These are phyloP conservation scores for Ramalina peruviana DNA, from an alignment of 495 filamentous ascomycete genomes.

Conservation along the genomic window DNA sequence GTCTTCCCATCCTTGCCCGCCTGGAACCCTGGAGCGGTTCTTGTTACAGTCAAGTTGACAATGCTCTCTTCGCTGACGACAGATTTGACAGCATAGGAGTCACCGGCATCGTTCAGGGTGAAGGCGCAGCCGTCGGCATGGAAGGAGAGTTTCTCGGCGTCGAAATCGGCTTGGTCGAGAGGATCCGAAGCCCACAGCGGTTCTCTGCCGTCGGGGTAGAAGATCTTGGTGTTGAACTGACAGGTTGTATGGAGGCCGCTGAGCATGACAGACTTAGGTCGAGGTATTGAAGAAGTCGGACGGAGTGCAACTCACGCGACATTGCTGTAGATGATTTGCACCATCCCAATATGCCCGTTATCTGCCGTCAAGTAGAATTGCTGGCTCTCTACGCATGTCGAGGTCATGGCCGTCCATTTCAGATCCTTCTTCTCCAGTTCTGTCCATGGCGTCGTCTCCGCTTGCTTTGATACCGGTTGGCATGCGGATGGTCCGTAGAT, in stretches of 20 bases:
- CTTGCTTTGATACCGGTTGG: conserved; percentile 67
- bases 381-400: conserved; percentile 90
- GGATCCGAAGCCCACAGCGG: conserved; percentile 71
- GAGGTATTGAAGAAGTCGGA: not conserved
- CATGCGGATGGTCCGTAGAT: conserved; percentile 89
- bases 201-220: conserved; percentile 54
- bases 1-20: conserved; percentile 77
- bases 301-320: conserved; percentile 54
- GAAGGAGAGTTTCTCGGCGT: conserved; percentile 67
- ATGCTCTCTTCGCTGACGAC: conserved; percentile 59
- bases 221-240: conserved; percentile 87
- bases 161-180: conserved; percentile 65
- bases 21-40: conserved; percentile 64
- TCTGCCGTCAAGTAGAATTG: conserved; percentile 84
- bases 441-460: conserved; percentile 65
- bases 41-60: conserved; percentile 72
- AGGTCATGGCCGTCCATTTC: conserved; percentile 67
- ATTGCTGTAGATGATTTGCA: conserved; percentile 95
- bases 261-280: conserved; percentile 2
- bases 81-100: conserved; percentile 72
- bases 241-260: conserved; percentile 81
- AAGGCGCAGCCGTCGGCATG: conserved; percentile 71
- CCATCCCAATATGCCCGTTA: conserved; percentile 58
- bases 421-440: conserved; percentile 63
- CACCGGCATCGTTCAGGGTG: conserved; percentile 71